phyloP scores from a whole-genome alignment of 2,329 filamentous ascomycete genomes.

The Cladophialophora exuberans region DNA sequence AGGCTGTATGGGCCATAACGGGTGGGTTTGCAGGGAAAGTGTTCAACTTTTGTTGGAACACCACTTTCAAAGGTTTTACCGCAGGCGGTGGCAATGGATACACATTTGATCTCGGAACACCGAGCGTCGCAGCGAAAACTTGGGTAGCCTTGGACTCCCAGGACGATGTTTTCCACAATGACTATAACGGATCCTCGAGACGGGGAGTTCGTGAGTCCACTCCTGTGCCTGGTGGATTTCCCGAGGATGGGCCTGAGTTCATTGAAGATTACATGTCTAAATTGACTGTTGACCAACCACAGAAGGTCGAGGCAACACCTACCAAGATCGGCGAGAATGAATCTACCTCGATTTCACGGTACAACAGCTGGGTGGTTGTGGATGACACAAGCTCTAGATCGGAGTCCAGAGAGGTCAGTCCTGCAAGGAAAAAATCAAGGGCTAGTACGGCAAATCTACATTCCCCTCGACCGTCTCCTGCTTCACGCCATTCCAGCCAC shows the following conservation, averaged over 20 bases:
- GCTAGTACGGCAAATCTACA: slow-evolving; percentile 24
- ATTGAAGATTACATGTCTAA: slow-evolving; percentile 48
- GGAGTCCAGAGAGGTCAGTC: slow-evolving; percentile 29
- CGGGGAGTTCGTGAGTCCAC: slow-evolving; percentile 39
- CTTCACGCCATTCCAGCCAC: not conserved
- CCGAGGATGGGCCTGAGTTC: slow-evolving; percentile 49
- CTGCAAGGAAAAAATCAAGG: slow-evolving; percentile 31
- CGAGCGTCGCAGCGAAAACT: slow-evolving; percentile 31
- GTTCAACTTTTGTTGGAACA: slow-evolving; percentile 78
- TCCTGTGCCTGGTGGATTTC: slow-evolving; percentile 59
- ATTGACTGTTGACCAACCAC: slow-evolving; percentile 38
- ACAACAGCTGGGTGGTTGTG: slow-evolving; percentile 73
- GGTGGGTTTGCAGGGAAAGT: slow-evolving; percentile 65
- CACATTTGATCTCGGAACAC: slow-evolving; percentile 49
- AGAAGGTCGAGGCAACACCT: slow-evolving; percentile 37
- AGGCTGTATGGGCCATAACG: slow-evolving; percentile 47
- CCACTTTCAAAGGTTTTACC: slow-evolving; percentile 79
- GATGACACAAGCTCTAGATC: slow-evolving; percentile 31
- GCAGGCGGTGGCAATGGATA: slow-evolving; percentile 81
- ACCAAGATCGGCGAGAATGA: not conserved
- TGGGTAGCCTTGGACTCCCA: slow-evolving; percentile 38
- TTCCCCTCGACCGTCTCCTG: not conserved
- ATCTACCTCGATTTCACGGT: slow-evolving; percentile 46
- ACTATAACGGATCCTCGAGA: slow-evolving; percentile 11
- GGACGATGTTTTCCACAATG: slow-evolving; percentile 34